Base-by-base conservation (phyloP, 2,329 filamentous ascomycete species). In the Hypocreales sp. region DNA sequence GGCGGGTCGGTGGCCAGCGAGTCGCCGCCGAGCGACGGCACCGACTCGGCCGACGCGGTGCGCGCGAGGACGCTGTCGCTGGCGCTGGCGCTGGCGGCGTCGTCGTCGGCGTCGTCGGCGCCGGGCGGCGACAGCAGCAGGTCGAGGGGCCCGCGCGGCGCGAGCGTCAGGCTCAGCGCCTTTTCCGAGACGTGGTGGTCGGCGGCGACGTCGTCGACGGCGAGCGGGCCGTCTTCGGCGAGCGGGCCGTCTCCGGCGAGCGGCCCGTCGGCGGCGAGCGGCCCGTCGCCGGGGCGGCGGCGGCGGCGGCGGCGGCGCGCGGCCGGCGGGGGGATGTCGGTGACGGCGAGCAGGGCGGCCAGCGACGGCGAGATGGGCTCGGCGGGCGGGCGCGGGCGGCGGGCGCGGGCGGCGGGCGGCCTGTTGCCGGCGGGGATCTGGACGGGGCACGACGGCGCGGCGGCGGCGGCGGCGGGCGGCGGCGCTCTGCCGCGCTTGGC, bases 51-150 rank as follows among this genome's bases (percentile, higher is more conserved):
- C 8, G 71, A 76, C 7, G 63, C 54, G 2, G 68, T 68, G 28
- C 67, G 60, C 2, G 56, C 64, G 25, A 68, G 44, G 12, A 57
- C 48, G 14, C 61, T 51, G 19, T 59, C 58, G 44, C 62, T 67
- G 31, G 72, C 67, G 39, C 59, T 66, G 19, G 50, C 44, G 22
- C 57, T 57, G n/a, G 45, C 40, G 20, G 58, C 55, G 34, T 69
- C 62, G 18, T 66, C 60, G 22, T 56, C 53, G 15, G 63, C 40
- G 24, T 72, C 65, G n/a, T 74, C 69, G 1, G 69, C 65, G n/a
- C 74, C 69, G 1, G 69, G 71, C 0, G 70, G 62, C 18, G 64
- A 67, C 5, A 76, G 52, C 5, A 77, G 54, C 32, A 75, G 46
- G 30, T 75, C 70, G 37, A 76, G 44, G 1, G 70, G 69, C 29